Evolutionary conservation across 306 rosid species (phyloP), one percentile per base, ranked within the genome.

Genomic region (Pueraria montana): DNA sequence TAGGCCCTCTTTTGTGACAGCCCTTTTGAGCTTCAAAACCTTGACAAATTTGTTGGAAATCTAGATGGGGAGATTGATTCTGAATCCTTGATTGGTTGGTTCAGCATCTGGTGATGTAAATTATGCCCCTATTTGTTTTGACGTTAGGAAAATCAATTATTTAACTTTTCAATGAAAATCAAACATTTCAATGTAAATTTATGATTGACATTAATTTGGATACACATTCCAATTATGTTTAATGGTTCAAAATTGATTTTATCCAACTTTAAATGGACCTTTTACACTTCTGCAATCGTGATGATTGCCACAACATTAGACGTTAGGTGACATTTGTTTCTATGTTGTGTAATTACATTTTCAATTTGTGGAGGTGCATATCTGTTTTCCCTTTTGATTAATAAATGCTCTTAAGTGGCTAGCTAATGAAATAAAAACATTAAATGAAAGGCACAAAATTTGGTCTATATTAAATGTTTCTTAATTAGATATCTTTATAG

Each of bases 1-100:
- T 66, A 32, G 49, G 16, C 49, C 27, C 4, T 66, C 49, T 16
- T 64, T 63, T 64, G 32, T 64, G 21, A 63, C 13, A 64, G 24
- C 13, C 11, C 17, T 38, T 36, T 65, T 66, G 50, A 34, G 32
- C n/a, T 40, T 38, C 72, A 36, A 66, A 65, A 38, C 74, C 46
- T n/a, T 18, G 2, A 9, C 27, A 38, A 34, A 65, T 32, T 36
- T 18, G 18, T 67, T 67, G 50, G 17, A 67, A 34, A 38, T 66
- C 49, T 38, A 20, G 49, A 40, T 18, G 32, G 74, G 52, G 74
- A 18, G 30, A 38, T 67, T 38, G 74, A 67, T 30, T 64, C 70
- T 64, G 21, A 64, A 63, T 16, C 43, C 70, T 17, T 64, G 10
- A 27, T 30, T 62, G 11, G 59, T 52, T 62, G 42, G 42, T 14